Evolutionary conservation across 139 green algal genomes (phyloP), one percentile per base, ranked within the genome.

Genomic region (Axilococcus clingmanii): DNA sequence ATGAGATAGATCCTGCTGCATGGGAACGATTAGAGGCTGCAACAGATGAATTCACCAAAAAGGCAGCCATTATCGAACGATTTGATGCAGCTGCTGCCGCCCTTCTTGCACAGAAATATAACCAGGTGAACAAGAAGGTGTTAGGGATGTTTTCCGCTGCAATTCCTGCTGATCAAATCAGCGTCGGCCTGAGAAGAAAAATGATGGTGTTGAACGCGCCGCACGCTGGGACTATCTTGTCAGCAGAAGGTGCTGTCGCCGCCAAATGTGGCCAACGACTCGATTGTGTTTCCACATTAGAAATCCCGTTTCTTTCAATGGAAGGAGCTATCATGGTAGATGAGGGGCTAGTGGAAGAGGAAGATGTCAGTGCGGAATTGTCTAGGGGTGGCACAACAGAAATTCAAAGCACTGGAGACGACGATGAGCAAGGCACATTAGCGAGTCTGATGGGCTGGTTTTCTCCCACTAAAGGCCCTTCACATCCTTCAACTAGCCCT

Each of bases 1-100:
- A 94, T 49, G 70, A 84, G 45, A 75, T 85, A 2, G 64, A 84
- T 44, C 78, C 83, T 4, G 63, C 56, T n/a, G 46, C 65, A 48
- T 88, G 77, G 76, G 66, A 11, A 3, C 14, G 49, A 29, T 63
- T 88, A 19, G 69, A 82, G 62, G 64, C 63, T 3, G 85, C 80
- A 0, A 78, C 82, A 23, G 65, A 77, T 22, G 77, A 89, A 36
- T 94, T 83, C 20, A 22, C 22, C 5, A 24, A 27, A 24, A 30
- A 27, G 7, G 27, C 73, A n/a, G n/a, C n/a, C n/a, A 83, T 86
- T 25, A 51, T 61, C 7, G 45, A 62, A 14, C 32, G 52, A 4
- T 75, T 89, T 44, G 64, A 80, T 3, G 65, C 73, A 47, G 55
- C 66, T 0, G 71, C 67, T 1, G 62, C 54, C 4, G 50, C 57